Percentiles rank a stretch among this genome's conserved stretches.
phyloP scores from a whole-genome alignment of 495 filamentous ascomycete species.

The Alectoria sarmentosa region DNA sequence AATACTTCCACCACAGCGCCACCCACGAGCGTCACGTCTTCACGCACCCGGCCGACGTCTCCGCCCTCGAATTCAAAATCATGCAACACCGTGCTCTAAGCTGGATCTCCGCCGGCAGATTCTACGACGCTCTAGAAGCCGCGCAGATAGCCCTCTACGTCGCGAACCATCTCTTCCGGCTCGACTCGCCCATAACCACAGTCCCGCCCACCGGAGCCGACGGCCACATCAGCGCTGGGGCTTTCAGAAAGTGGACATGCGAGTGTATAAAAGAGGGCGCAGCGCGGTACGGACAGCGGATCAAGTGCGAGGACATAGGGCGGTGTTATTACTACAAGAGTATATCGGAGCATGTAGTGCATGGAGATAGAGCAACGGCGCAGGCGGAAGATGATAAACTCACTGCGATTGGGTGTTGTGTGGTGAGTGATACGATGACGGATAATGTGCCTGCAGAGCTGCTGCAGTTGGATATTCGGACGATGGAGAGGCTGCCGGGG shows the following conservation, averaged over 20 bases:
- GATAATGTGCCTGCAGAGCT: slow-evolving; percentile 7
- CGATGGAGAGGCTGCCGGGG: neutral
- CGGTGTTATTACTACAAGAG: slow-evolving; percentile 16
- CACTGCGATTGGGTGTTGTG: slow-evolving; percentile 15
- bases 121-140: slow-evolving; percentile 1
- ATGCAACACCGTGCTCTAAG: slow-evolving; percentile 11
- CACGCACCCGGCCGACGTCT: neutral
- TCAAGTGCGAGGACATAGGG: slow-evolving; percentile 14
- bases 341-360: neutral
- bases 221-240: neutral
- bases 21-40: neutral
- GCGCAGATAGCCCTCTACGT: slow-evolving; percentile 5
- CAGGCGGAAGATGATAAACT: slow-evolving; percentile 15
- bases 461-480: slow-evolving; percentile 7
- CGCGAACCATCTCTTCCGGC: slow-evolving; percentile 6
- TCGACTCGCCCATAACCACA: neutral
- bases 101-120: neutral
- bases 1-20: slow-evolving; percentile 12
- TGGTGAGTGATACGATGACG: slow-evolving; percentile 5
- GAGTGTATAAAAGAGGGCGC: slow-evolving; percentile 10
- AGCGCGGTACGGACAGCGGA: slow-evolving; percentile 9
- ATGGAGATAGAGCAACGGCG: slow-evolving; percentile 7
- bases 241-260: slow-evolving; percentile 8
- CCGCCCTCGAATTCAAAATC: slow-evolving; percentile 8
- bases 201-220: neutral